phyloP scores from a whole-genome alignment of 108 stramenopile species.

The Skeletonema grethae region DNA sequence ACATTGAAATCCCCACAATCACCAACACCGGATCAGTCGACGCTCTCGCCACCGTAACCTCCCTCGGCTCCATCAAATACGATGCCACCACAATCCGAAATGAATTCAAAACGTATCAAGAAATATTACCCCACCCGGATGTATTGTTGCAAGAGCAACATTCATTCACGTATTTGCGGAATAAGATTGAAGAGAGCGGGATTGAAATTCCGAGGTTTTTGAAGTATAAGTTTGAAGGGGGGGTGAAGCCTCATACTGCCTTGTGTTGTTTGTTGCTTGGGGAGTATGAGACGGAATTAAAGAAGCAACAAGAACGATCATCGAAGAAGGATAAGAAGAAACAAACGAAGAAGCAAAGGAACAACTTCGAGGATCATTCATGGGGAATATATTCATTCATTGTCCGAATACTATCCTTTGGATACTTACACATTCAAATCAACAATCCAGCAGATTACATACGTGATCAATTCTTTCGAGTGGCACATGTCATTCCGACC shows the following conservation, averaged over 20 bases:
- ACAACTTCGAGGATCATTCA: neutral
- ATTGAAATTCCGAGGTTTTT: constrained; percentile 35
- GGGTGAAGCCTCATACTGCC: constrained; percentile 39
- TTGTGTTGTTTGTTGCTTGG: constrained; percentile 36
- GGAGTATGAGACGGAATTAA: constrained; percentile 27
- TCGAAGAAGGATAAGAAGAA: neutral
- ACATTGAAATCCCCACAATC: constrained; percentile 29
- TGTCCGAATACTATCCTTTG: constrained; percentile 27
- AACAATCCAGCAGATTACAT: constrained; percentile 46
- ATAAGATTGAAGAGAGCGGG: constrained; percentile 13
- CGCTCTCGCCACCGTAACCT: constrained; percentile 9
- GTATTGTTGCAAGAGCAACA: constrained; percentile 35
- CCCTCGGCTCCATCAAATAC: constrained; percentile 15
- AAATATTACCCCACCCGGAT: constrained; percentile 31
- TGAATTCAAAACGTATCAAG: constrained; percentile 45
- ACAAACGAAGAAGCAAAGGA: neutral
- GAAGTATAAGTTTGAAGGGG: constrained; percentile 31
- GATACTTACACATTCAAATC: constrained; percentile 30
- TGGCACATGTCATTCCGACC: constrained; percentile 24
- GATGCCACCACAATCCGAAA: constrained; percentile 32
- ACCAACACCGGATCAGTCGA: neutral
- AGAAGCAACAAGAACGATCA: neutral
- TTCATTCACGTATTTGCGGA: constrained; percentile 24
- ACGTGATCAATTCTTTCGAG: constrained; percentile 37
- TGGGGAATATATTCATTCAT: constrained; percentile 8